These are phyloP conservation scores for Rhododendron williamsianum DNA, from an alignment of 148 eudicot species.

Conservation along the genomic window DNA sequence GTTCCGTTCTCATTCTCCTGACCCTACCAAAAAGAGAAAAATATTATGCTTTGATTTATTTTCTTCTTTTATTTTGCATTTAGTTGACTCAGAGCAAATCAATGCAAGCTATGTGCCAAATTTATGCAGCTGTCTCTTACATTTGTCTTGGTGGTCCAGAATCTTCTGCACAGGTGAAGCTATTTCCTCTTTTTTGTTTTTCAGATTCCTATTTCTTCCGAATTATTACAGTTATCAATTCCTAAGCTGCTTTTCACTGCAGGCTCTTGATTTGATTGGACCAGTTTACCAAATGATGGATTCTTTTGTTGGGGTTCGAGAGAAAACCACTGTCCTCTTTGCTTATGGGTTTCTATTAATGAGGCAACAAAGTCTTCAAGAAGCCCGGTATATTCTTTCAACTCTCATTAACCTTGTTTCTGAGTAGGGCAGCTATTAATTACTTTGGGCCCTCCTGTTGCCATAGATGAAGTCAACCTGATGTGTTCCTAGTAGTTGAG, in stretches of 20 bases:
- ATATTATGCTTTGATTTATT: neutral
- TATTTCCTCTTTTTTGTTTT: neutral
- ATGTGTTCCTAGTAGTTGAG: slow-evolving; percentile 1
- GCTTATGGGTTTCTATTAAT: slow-evolving; percentile 88
- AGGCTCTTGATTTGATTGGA: slow-evolving; percentile 93
- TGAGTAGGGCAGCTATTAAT: slow-evolving; percentile 4
- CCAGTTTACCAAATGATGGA: slow-evolving; percentile 71
- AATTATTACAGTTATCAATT: neutral
- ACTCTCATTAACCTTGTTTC: slow-evolving; percentile 4
- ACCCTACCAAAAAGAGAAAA: neutral
- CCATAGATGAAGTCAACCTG: neutral
- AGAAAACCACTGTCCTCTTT: slow-evolving; percentile 79
- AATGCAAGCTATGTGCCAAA: slow-evolving; percentile 79
- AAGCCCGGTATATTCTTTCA: slow-evolving; percentile 61
- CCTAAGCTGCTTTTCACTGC: slow-evolving; percentile 13
- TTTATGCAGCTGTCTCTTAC: slow-evolving; percentile 85
- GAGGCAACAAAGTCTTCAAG: slow-evolving; percentile 94
- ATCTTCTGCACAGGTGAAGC: slow-evolving; percentile 64
- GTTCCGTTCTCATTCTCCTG: neutral
- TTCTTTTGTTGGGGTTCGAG: slow-evolving; percentile 88
- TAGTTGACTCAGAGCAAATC: slow-evolving; percentile 91
- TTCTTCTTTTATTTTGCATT: slow-evolving; percentile 10
- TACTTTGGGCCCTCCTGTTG: slow-evolving; percentile 1
- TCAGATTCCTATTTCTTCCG: neutral
- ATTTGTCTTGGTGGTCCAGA: slow-evolving; percentile 87